phyloP scores from a whole-genome alignment of 345 rosid genomes.

The Lepidium sativum region DNA sequence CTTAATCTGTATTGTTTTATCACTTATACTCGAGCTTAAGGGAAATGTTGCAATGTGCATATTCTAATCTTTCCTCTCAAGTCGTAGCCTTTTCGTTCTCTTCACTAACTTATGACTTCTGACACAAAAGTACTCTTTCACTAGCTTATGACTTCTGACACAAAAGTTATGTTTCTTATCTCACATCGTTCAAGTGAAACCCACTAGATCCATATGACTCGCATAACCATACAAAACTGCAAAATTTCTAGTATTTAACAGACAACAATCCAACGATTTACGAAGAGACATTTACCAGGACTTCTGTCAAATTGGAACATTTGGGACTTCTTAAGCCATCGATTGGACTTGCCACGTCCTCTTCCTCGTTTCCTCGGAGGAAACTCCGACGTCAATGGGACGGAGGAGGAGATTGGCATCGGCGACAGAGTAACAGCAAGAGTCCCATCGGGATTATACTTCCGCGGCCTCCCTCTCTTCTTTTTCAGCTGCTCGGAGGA shows the following conservation, averaged over 20 bases:
- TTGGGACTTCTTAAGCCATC: conserved; percentile 48
- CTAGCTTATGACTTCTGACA: conserved; percentile 10
- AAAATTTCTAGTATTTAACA: background rate
- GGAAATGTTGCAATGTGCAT: no score
- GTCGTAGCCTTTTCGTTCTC: background rate
- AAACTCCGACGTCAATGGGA: conserved; percentile 55
- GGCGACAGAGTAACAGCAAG: conserved; percentile 58
- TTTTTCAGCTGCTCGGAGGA: conserved; percentile 45
- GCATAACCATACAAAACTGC: conserved; percentile 4
- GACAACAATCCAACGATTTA: background rate
- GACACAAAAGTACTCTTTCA: background rate
- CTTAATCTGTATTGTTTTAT: no score
- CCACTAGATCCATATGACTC: conserved; percentile 1
- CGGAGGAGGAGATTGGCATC: conserved; percentile 83
- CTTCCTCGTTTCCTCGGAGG: conserved; percentile 63
- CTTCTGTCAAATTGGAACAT: conserved; percentile 45
- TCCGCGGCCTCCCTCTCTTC: conserved; percentile 92
- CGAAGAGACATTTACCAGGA: conserved; percentile 38
- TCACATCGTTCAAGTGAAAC: conserved; percentile 7
- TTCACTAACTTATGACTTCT: conserved; percentile 9
- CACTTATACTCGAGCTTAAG: no score
- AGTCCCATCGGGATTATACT: conserved; percentile 68
- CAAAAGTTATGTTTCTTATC: background rate
- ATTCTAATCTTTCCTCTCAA: no score
- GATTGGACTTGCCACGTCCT: conserved; percentile 41